These are phyloP conservation scores for Mollisiaceae sp. DNA, from an alignment of 2,329 filamentous ascomycete genomes.

Conservation along the genomic window DNA sequence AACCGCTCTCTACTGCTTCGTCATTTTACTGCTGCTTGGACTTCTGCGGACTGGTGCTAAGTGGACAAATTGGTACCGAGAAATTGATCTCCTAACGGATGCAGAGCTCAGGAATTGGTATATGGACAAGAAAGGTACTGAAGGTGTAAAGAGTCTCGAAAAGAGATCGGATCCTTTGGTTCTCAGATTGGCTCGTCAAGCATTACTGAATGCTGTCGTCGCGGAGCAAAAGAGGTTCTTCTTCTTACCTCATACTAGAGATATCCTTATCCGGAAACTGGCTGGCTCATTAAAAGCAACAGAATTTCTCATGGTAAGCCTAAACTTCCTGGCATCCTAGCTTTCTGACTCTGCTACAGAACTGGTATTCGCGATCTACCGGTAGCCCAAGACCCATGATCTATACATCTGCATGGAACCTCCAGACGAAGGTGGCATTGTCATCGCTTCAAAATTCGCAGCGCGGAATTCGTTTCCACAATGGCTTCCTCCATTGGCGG, in stretches of 20 bases:
- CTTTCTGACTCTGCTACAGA: constrained; percentile 37
- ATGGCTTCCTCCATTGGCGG: constrained; percentile 63
- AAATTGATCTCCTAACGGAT: constrained; percentile 55
- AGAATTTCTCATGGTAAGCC: constrained; percentile 26
- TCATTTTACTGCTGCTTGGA: constrained; percentile 55
- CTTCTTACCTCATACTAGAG: constrained; percentile 49
- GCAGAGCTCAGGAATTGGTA: constrained; percentile 57
- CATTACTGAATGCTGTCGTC: constrained; percentile 51
- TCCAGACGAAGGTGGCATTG: constrained; percentile 59
- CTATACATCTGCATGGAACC: constrained; percentile 62
- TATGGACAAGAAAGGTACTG: constrained; percentile 41
- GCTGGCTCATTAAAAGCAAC: constrained; percentile 25
- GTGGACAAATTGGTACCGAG: constrained; percentile 63
- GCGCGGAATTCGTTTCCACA: constrained; percentile 60
- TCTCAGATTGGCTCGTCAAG: constrained; percentile 52
- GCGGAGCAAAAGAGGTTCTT: constrained; percentile 49
- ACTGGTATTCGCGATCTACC: constrained; percentile 58
- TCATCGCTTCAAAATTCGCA: constrained; percentile 58
- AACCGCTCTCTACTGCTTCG: constrained; percentile 57
- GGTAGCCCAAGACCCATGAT: constrained; percentile 55
- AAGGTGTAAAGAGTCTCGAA: constrained; percentile 30
- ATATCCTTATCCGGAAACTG: constrained; percentile 53
- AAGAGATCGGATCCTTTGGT: constrained; percentile 47
- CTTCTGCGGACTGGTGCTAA: constrained; percentile 59
- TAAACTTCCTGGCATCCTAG: constrained; percentile 1